Evolutionary conservation across 129 eudicot species (phyloP), one percentile per base, ranked within the genome.

Genomic region (Tagetes erecta): DNA sequence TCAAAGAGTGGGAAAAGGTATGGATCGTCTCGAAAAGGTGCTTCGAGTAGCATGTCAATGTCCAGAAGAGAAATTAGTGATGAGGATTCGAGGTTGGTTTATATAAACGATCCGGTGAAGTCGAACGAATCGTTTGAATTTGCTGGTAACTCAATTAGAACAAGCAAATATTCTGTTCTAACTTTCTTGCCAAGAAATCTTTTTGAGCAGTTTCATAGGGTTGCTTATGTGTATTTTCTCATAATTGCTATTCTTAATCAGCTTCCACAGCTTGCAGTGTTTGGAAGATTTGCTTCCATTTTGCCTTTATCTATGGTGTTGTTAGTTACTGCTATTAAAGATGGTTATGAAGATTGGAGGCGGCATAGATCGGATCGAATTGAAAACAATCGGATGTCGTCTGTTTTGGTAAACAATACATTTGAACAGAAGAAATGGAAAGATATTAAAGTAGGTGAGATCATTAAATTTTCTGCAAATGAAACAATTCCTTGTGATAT

Each of bases 201-300:
- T 51, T 93, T 89, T 76, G 98, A 93, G 63, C 98, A 93, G 83
- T 93, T 93, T 82, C 98, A 87, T 20, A 87, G 98, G 75, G 92
- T 93, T 60, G 98, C 98, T 4, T 92, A 92, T 60, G 77, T 92
- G 37, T 92, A 92, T 80, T 92, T 92, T 67, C 92, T 92, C 34
- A 81, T 86, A 34, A 90, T 92, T 66, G 98, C 86, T 12, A 42
- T 92, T 66, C 95, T 92, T 71, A 92, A 92, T 73, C 98, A 92
- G 86, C 86, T 92, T 38, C 98, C 98, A 6, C 96, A 89, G 84
- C 82, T 92, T 57, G 98, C 98, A 10, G 98, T 92, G 27, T 92
- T 92, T 58, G 98, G 98, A 14, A 70, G 98, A 67, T 83, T 76
- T 73, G 96, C 91, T 83, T 92, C 98, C 2, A 64, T 92, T 40